Conservation (phyloP, 2,329 filamentous ascomycete genomes). For the Ophiostoma ulmi region DNA sequence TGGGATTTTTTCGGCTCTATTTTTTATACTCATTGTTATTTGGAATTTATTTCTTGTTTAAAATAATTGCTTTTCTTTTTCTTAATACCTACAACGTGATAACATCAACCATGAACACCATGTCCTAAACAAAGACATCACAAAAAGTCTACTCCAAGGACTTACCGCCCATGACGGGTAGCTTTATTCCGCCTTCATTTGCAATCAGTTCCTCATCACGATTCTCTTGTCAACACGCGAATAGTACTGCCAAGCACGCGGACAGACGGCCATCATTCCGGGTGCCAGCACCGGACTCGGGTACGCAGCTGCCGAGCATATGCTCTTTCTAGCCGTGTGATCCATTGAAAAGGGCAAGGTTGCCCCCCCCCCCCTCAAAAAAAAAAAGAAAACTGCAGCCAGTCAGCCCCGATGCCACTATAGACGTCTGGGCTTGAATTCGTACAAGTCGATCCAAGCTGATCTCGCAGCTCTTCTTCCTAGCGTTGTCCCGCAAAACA, state of each 20-base stretch:
- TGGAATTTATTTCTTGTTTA: neutral
- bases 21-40: neutral
- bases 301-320: neutral
- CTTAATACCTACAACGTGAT: neutral
- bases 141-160: neutral
- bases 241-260: neutral
- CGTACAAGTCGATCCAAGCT: neutral
- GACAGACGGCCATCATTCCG: neutral
- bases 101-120: too few relatives aligned
- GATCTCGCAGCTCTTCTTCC: neutral
- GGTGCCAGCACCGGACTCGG: neutral
- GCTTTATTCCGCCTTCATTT: neutral
- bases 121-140: neutral
- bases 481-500: neutral
- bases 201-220: neutral
- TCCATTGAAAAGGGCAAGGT: neutral
- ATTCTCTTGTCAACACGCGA: neutral
- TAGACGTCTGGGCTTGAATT: neutral
- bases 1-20: neutral
- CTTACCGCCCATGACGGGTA: neutral
- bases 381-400: neutral
- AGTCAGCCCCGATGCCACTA: neutral
- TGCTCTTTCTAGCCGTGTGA: neutral
- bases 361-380: too few relatives aligned
- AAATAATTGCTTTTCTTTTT: neutral